phyloP scores from a whole-genome alignment of 164 flowering plant genomes.

The Macadamia integrifolia region DNA sequence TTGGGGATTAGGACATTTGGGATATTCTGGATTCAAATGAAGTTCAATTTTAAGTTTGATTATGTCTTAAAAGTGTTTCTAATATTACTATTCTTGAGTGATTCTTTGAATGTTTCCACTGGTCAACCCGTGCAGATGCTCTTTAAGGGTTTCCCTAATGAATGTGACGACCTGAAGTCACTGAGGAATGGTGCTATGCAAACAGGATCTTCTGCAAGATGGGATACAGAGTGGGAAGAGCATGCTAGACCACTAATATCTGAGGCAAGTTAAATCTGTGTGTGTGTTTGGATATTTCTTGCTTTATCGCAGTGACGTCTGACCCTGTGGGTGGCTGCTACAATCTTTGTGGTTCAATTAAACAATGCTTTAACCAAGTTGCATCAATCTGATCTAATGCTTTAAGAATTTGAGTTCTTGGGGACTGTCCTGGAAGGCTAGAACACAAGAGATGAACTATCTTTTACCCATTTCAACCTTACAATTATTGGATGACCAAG shows the following conservation, averaged over 20 bases:
- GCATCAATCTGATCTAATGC: neutral
- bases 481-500: too few relatives aligned
- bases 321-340: neutral
- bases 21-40: neutral
- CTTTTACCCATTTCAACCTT: neutral
- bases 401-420: neutral
- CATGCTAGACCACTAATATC: conserved; percentile 75
- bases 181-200: conserved; percentile 54
- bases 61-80: neutral
- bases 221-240: conserved; percentile 88
- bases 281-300: neutral
- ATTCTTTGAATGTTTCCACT: neutral
- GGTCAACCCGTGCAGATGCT: conserved; percentile 50
- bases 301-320: neutral
- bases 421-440: neutral
- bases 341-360: neutral
- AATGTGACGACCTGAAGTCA: conserved; percentile 41
- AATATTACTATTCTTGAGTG: neutral
- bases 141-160: conserved; percentile 84
- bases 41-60: neutral
- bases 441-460: too few relatives aligned
- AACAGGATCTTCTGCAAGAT: conserved; percentile 53
- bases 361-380: neutral
- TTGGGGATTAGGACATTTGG: too few relatives aligned
- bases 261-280: conserved; percentile 51